A percentile compares a stretch with the other conserved stretches of the same genome.
Evolutionary conservation across 495 filamentous ascomycete genomes (phyloP).

Genomic region (Talaromyces borbonicus): DNA sequence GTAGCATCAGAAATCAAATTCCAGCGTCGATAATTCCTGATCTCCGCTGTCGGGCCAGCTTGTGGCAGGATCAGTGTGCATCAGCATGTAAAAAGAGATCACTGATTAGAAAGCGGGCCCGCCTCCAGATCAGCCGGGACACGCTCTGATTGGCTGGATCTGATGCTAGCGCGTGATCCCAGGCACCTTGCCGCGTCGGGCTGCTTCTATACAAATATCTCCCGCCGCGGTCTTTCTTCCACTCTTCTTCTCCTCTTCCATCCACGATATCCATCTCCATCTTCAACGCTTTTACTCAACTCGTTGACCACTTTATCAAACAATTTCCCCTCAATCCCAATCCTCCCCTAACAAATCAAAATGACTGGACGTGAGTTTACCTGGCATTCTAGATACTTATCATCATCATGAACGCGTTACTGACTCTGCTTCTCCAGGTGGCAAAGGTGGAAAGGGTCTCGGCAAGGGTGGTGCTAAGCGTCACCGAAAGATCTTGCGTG

Average conservation of each 20-base stretch:
- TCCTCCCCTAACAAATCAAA: constrained; percentile 17
- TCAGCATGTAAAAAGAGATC: constrained; percentile 16
- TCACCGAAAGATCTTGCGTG: constrained; percentile 98
- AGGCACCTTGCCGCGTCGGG: constrained; percentile 19
- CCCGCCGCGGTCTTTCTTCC: constrained; percentile 22
- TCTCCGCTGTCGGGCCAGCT: constrained; percentile 16
- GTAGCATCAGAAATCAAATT: constrained; percentile 4
- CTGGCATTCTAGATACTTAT: constrained; percentile 10
- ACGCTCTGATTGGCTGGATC: constrained; percentile 33
- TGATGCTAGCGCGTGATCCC: constrained; percentile 33
- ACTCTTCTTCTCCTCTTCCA: constrained; percentile 35
- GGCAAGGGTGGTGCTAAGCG: constrained; percentile 89
- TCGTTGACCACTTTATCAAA: constrained; percentile 15
- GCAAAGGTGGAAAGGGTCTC: constrained; percentile 98
- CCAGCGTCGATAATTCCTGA: constrained; percentile 11
- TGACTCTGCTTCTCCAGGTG: constrained; percentile 50
- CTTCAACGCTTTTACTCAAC: constrained; percentile 22
- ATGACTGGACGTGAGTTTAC: constrained; percentile 61
- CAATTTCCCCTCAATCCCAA: constrained; percentile 21
- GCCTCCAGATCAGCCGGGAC: constrained; percentile 23
- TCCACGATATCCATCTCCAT: constrained; percentile 20
- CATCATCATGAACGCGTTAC: constrained; percentile 16
- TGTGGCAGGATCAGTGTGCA: constrained; percentile 21
- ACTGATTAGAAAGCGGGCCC: constrained; percentile 20
- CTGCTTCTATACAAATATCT: constrained; percentile 39